Evolutionary conservation across 805 yeast species (phyloP).

Genomic region (Wickerhamomyces sydowiorum): DNA sequence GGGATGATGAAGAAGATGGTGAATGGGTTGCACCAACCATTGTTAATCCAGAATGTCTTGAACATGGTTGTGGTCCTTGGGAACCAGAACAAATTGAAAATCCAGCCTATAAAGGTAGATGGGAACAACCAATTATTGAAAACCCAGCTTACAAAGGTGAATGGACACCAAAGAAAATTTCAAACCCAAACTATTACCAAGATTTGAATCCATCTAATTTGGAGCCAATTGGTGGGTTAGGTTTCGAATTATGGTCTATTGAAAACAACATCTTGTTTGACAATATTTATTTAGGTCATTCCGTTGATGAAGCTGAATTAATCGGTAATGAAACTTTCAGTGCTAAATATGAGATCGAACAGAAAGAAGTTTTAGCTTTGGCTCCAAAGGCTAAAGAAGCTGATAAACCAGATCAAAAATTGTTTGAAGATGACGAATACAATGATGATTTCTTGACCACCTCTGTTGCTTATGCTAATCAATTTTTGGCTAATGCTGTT

Average conservation of each 20-base stretch:
- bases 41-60: conserved; percentile 66
- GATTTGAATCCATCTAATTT: conserved; percentile 53
- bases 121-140: conserved; percentile 60
- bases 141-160: conserved; percentile 79
- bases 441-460: conserved; percentile 16
- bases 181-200: conserved; percentile 66
- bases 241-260: conserved; percentile 90
- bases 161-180: conserved; percentile 63
- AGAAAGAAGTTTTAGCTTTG: conserved; percentile 31
- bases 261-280: conserved; percentile 69
- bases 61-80: conserved; percentile 82
- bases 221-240: conserved; percentile 71
- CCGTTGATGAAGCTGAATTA: conserved; percentile 75
- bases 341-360: conserved; percentile 49
- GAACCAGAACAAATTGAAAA: conserved; percentile 58
- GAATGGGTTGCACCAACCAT: conserved; percentile 71
- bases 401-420: conserved; percentile 27
- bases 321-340: conserved; percentile 74
- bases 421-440: not conserved
- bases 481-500: conserved; percentile 22
- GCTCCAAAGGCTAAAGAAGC: conserved; percentile 40
- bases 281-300: conserved; percentile 81
- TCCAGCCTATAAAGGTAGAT: conserved; percentile 70
- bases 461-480: conserved; percentile 10
- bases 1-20: conserved; percentile 92